These are phyloP conservation scores for Sporothrix protearum DNA, from an alignment of 2,329 filamentous ascomycete genomes.

Conservation along the genomic window DNA sequence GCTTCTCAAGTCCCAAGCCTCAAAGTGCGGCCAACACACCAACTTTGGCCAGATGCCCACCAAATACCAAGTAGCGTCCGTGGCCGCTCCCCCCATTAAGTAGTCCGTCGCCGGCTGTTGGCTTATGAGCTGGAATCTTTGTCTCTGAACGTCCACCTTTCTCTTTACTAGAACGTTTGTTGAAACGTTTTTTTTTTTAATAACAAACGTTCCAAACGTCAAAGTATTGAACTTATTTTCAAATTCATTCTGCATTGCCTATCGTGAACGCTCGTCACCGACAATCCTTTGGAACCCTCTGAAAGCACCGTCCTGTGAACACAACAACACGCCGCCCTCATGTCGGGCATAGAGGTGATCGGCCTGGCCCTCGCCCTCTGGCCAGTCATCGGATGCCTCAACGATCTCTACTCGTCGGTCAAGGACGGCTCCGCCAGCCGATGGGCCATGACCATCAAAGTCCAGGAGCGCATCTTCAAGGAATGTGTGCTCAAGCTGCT, in stretches of 20 bases:
- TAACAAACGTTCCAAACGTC: neutral
- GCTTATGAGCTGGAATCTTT: neutral
- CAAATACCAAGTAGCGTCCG: slow-evolving; percentile 3
- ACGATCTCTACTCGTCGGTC: slow-evolving; percentile 21
- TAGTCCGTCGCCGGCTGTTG: no score
- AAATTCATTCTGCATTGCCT: neutral
- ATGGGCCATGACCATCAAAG: slow-evolving; percentile 25
- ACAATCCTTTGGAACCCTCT: neutral
- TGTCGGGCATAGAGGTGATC: slow-evolving; percentile 26
- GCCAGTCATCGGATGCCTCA: slow-evolving; percentile 23
- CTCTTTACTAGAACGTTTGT: neutral
- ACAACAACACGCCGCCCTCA: neutral
- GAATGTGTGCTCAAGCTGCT: slow-evolving; percentile 25
- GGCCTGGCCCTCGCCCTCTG: slow-evolving; percentile 27
- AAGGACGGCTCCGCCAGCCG: slow-evolving; percentile 22
- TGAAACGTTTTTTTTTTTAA: neutral
- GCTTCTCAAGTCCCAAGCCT: no score
- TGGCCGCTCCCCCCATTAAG: neutral
- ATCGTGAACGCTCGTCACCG: neutral
- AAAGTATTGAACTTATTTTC: neutral
- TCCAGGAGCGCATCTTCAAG: slow-evolving; percentile 28
- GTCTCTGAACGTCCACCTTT: neutral
- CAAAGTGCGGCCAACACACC: neutral
- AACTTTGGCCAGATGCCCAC: neutral
- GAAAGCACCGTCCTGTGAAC: neutral